These are phyloP conservation scores for Isabelozyma heimii DNA, from an alignment of 805 yeast genomes.

Conservation along the genomic window DNA sequence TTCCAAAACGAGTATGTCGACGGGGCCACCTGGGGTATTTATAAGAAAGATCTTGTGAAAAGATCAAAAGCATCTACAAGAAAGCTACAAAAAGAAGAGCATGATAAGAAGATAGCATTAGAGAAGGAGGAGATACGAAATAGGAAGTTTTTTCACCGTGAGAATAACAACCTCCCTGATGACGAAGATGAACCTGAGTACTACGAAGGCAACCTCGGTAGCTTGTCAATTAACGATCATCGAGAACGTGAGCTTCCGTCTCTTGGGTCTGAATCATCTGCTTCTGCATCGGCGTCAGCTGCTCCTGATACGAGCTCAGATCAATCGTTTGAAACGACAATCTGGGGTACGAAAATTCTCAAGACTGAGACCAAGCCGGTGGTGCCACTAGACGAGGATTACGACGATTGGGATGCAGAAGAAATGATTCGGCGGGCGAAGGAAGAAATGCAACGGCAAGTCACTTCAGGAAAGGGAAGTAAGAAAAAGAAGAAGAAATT, in stretches of 20 bases:
- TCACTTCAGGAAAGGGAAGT: conserved; percentile 16
- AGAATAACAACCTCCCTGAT: conserved; percentile 42
- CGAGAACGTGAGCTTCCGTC: conserved; percentile 32
- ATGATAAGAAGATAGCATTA: conserved; percentile 54
- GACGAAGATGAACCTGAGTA: conserved; percentile 24
- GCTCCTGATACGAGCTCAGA: conserved; percentile 8
- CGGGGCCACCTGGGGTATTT: conserved; percentile 39
- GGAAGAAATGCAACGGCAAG: conserved; percentile 39
- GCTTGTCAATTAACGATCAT: conserved; percentile 32
- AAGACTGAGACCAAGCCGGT: conserved; percentile 17
- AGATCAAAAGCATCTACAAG: conserved; percentile 50
- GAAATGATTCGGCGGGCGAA: conserved; percentile 53
- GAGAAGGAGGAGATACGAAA: conserved; percentile 56
- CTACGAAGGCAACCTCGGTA: conserved; percentile 24
- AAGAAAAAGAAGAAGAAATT: conserved; percentile 47
- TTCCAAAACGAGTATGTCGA: conserved; percentile 26
- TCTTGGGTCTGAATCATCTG: conserved; percentile 12
- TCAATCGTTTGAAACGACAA: conserved; percentile 44
- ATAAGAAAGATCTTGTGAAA: conserved; percentile 53
- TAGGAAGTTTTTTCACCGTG: conserved; percentile 56
- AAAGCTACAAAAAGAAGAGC: conserved; percentile 60
- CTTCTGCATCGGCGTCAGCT: conserved; percentile 2
- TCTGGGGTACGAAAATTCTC: conserved; percentile 74
- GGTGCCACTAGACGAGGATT: conserved; percentile 21
- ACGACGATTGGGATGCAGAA: conserved; percentile 48